Percentiles rank a stretch among this genome's conserved stretches.
phyloP scores from a whole-genome alignment of 169 alveolate species.

The Plasmodium relictum region DNA sequence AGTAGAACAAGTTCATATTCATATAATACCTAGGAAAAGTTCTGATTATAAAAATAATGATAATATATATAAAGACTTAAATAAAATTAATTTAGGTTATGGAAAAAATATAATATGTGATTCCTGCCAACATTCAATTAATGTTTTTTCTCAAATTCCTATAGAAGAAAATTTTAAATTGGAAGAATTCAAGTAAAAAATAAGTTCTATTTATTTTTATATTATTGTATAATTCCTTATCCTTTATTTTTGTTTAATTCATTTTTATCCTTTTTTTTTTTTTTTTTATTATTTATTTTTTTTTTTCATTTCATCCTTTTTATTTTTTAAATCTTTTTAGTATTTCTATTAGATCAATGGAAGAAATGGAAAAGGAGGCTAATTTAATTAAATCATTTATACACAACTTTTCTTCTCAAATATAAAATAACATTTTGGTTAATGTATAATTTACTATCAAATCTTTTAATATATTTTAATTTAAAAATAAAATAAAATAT shows the following conservation, averaged over 20 bases:
- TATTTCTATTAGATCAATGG: slow-evolving; percentile 48
- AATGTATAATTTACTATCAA: too few species aligned
- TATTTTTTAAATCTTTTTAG: slow-evolving; percentile 25
- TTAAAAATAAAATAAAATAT: neutral
- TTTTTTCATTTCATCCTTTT: slow-evolving; percentile 15
- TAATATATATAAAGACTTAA: slow-evolving; percentile 85
- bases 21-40: slow-evolving; percentile 88
- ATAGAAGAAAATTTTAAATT: slow-evolving; percentile 44
- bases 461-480: too few species aligned
- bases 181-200: slow-evolving; percentile 71
- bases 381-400: slow-evolving; percentile 46
- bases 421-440: neutral
- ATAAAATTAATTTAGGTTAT: slow-evolving; percentile 78
- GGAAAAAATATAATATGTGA: slow-evolving; percentile 55
- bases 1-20: slow-evolving; percentile 93
- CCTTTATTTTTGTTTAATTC: neutral
- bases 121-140: slow-evolving; percentile 26
- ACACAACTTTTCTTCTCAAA: slow-evolving; percentile 17
- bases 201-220: neutral
- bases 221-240: neutral
- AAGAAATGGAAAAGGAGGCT: slow-evolving; percentile 73
- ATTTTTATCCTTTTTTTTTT: slow-evolving; percentile 8
- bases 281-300: neutral
- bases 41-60: slow-evolving; percentile 84
- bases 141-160: slow-evolving; percentile 18